Percentiles rank a stretch among this genome's conserved stretches.
Evolutionary conservation across 192 early-diverging fungal genomes (phyloP).

Genomic region (Backusella australiensis): DNA sequence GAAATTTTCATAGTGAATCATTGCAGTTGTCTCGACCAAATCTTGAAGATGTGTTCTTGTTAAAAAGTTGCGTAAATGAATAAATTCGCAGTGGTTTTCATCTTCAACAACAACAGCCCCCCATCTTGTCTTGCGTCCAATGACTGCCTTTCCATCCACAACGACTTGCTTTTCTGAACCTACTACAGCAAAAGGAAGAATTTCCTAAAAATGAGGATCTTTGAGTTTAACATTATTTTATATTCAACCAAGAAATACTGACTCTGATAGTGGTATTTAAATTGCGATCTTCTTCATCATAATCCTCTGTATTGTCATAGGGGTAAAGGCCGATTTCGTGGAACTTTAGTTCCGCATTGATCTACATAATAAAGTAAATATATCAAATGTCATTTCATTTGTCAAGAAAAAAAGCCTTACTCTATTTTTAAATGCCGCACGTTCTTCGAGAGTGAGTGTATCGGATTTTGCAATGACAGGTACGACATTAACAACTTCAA

Average conservation of each 20-base stretch:
- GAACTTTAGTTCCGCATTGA: constrained; percentile 88
- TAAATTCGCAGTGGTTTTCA: constrained; percentile 93
- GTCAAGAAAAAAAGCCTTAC: constrained; percentile 34
- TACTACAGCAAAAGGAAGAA: constrained; percentile 93
- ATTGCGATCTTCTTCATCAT: constrained; percentile 68
- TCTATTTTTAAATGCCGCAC: constrained; percentile 76
- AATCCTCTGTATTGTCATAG: constrained; percentile 81
- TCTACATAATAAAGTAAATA: constrained; percentile 37
- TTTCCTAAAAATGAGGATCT: constrained; percentile 43
- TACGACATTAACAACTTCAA: constrained; percentile 83
- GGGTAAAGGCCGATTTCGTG: constrained; percentile 93
- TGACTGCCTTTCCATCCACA: constrained; percentile 83
- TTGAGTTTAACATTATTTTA: background rate
- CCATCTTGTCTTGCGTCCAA: constrained; percentile 86
- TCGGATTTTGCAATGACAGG: constrained; percentile 92
- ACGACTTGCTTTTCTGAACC: constrained; percentile 87
- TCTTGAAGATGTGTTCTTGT: constrained; percentile 92
- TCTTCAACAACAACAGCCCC: constrained; percentile 83
- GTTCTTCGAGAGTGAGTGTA: constrained; percentile 83
- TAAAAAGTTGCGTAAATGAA: constrained; percentile 89
- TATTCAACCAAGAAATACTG: background rate
- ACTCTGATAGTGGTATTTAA: constrained; percentile 75
- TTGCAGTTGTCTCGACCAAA: constrained; percentile 90
- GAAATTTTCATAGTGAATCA: constrained; percentile 96
- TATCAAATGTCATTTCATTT: background rate